Evolutionary conservation across 352 stramenopile genomes (phyloP).

Genomic region (Elongisporangium prolatum): DNA sequence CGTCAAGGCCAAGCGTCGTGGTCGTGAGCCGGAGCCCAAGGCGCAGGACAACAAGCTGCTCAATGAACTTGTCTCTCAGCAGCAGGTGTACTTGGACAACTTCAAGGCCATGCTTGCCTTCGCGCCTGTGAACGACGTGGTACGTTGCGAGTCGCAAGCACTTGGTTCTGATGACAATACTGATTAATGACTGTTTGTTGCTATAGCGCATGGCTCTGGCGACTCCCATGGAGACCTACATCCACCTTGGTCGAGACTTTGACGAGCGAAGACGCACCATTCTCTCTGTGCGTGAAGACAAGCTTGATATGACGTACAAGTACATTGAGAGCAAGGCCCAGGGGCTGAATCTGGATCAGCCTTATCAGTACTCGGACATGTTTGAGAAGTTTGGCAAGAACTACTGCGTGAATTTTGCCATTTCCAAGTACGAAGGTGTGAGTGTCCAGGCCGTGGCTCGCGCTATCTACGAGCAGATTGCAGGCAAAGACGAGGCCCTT

Average conservation of each 20-base stretch:
- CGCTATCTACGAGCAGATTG: constrained; percentile 70
- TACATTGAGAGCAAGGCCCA: constrained; percentile 73
- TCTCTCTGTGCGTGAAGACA: constrained; percentile 58
- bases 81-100: constrained; percentile 72
- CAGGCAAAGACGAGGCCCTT: constrained; percentile 52
- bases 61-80: constrained; percentile 53
- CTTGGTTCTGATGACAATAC: not conserved
- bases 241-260: constrained; percentile 56
- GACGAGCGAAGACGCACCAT: constrained; percentile 58
- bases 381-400: constrained; percentile 82
- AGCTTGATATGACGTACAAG: constrained; percentile 74
- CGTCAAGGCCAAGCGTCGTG: constrained; percentile 51
- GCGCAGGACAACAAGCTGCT: constrained; percentile 48
- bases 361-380: constrained; percentile 71
- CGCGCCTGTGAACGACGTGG: constrained; percentile 68
- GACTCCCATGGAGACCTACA: constrained; percentile 76
- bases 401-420: constrained; percentile 72
- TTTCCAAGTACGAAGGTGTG: constrained; percentile 69
- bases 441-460: constrained; percentile 55
- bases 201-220: constrained; percentile 57
- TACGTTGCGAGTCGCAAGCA: constrained; percentile 9
- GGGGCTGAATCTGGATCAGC: constrained; percentile 46
- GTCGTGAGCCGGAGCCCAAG: constrained; percentile 24
- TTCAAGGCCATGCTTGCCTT: constrained; percentile 76
- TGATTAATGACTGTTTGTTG: not conserved